Percentiles rank a stretch among this genome's conserved stretches.
Evolutionary conservation across 2,329 filamentous ascomycete species (phyloP).

Genomic region (Trichoderma pleuroti): DNA sequence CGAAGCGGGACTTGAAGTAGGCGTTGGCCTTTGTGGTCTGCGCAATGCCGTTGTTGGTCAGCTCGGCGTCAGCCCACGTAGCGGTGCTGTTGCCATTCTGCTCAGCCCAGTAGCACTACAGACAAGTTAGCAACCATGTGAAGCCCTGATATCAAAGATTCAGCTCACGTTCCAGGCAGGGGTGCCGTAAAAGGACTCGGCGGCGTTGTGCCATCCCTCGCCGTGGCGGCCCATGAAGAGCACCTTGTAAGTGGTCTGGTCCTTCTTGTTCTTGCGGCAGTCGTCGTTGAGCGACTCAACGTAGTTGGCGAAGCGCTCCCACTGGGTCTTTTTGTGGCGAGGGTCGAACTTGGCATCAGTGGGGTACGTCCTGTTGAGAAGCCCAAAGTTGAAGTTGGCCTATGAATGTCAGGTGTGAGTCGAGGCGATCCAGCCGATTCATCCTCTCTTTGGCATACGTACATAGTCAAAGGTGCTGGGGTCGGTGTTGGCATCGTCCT

Average conservation of each 20-base stretch:
- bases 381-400: slow-evolving; percentile 61
- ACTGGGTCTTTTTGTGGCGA: slow-evolving; percentile 50
- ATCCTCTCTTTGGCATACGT: slow-evolving; percentile 6
- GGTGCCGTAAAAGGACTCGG: slow-evolving; percentile 64
- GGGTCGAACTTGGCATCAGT: slow-evolving; percentile 46
- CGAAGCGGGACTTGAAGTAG: slow-evolving; percentile 57
- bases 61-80: slow-evolving; percentile 60
- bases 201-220: slow-evolving; percentile 61
- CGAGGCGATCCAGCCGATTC: background rate
- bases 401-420: slow-evolving; percentile 28
- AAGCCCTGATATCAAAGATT: background rate
- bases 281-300: slow-evolving; percentile 51
- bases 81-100: slow-evolving; percentile 61
- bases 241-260: slow-evolving; percentile 55
- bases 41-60: slow-evolving; percentile 54
- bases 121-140: background rate
- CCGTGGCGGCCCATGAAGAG: slow-evolving; percentile 68
- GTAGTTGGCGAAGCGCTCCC: slow-evolving; percentile 61
- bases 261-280: slow-evolving; percentile 37
- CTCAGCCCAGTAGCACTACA: slow-evolving; percentile 61
- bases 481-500: slow-evolving; percentile 57
- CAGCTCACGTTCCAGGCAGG: slow-evolving; percentile 62
- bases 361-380: slow-evolving; percentile 60
- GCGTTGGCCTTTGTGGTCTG: slow-evolving; percentile 57
- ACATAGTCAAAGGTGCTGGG: slow-evolving; percentile 62